These are phyloP conservation scores for Gillenia trifoliata DNA, from an alignment of 306 rosid species.

Conservation along the genomic window DNA sequence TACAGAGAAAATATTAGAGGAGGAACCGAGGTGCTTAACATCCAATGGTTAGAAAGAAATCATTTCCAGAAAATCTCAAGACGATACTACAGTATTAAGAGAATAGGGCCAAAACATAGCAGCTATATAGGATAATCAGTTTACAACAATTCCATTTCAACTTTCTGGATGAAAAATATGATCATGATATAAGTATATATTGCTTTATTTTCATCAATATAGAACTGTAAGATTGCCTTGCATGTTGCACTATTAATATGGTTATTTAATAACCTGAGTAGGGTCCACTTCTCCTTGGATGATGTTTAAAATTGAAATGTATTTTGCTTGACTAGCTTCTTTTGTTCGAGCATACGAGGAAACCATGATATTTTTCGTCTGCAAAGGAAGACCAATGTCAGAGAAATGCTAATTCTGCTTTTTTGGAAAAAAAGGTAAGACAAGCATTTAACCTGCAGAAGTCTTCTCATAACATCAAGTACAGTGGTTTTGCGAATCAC, in stretches of 20 bases:
- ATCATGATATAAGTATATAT: neutral
- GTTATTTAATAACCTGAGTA: conserved; percentile 62
- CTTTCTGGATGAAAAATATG: neutral
- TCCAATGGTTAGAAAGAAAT: neutral
- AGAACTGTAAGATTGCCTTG: neutral
- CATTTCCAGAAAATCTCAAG: neutral
- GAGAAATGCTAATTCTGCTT: conserved; percentile 5
- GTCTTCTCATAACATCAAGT: conserved; percentile 98
- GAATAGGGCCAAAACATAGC: neutral
- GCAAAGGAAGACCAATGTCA: conserved; percentile 29
- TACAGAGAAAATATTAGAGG: neutral
- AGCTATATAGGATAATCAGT: neutral
- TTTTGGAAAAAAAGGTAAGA: conserved; percentile 10
- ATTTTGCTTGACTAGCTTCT: conserved; percentile 99
- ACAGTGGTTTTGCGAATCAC: conserved; percentile 97
- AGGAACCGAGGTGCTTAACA: neutral
- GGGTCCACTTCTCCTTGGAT: conserved; percentile 99
- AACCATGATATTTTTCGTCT: conserved; percentile 98
- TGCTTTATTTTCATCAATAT: neutral
- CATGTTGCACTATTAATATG: neutral
- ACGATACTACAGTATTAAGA: neutral
- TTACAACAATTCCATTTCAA: neutral
- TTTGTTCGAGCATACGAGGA: conserved; percentile 96
- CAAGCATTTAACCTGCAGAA: conserved; percentile 66
- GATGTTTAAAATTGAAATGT: conserved; percentile 93